Evolutionary conservation across 2,329 filamentous ascomycete species (phyloP), one percentile per base, ranked within the genome.

Genomic region (Periconia sp.): DNA sequence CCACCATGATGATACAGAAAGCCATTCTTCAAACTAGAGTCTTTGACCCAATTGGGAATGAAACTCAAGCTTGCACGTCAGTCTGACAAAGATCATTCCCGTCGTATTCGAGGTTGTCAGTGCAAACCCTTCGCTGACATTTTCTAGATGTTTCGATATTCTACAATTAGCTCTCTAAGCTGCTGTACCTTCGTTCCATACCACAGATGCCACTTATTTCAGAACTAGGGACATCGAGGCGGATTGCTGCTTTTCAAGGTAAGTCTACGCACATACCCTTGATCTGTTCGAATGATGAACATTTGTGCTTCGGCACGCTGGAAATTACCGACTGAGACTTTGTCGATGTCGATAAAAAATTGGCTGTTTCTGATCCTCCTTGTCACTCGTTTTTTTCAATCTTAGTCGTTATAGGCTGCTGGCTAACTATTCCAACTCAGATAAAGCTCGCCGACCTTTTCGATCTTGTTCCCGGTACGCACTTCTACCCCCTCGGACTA

Each of bases 311-410:
- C 63, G 63, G 66, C 65, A 69, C 66, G 68, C 66, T 71, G 68
- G 70, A 70, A 72, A 72, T 72, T 72, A 72, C 70, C 69, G 70
- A 67, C 70, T 61, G 65, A 72, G 66, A 62, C 60, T 65, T 66
- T 55, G 56, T 65, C 63, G 43, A 57, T 69, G 68, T 61, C 63
- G 69, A 69, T 55, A 69, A 53, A 46, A 68, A 52, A 57, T 63
- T 60, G 70, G 69, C 69, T 72, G 66, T 70, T 69, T 68, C 68
- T 72, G 69, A 72, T 61, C 46, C 61, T 42, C 18, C 18, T 8
- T 35, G n/a, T n/a, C 18, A 16, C n/a, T n/a, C 37, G 25, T 19
- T 25, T 25, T 50, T 43, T 50, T 36, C 39, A 30, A 41, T 18
- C 25, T 46, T 13, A 3, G 15, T 29, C 34, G 34, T 23, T 16